phyloP scores from a whole-genome alignment of 1,284 basidiomycete genomes.

The Ceratobasidium sp. region DNA sequence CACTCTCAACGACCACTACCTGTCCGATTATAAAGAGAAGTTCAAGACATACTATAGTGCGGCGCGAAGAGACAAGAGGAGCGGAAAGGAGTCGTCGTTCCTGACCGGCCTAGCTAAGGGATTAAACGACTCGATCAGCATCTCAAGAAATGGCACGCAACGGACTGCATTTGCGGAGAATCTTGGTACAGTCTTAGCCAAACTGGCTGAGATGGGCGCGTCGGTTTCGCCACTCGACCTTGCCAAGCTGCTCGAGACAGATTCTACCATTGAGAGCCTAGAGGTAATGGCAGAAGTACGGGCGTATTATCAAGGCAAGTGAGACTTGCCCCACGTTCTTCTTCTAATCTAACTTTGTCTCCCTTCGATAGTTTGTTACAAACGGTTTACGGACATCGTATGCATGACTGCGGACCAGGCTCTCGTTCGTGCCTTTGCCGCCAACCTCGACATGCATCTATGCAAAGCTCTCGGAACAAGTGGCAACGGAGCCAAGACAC shows the following conservation, averaged over 20 bases:
- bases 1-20: constrained; percentile 48
- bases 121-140: background rate
- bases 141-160: constrained; percentile 45
- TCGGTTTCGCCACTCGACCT: constrained; percentile 56
- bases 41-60: constrained; percentile 26
- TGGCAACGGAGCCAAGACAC: background rate
- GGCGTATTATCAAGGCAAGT: constrained; percentile 60
- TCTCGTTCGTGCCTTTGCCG: background rate
- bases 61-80: background rate
- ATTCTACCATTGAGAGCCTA: constrained; percentile 61
- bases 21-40: constrained; percentile 53
- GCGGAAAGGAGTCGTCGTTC: constrained; percentile 13
- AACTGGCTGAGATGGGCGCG: constrained; percentile 55
- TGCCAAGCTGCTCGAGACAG: constrained; percentile 55
- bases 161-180: too few relatives aligned
- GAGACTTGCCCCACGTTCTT: constrained; percentile 50
- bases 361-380: background rate
- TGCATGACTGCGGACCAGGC: background rate
- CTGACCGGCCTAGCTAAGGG: background rate
- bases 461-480: background rate
- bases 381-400: background rate
- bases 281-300: constrained; percentile 62
- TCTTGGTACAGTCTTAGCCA: constrained; percentile 48
- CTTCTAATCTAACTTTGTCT: background rate
- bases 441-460: background rate